Evolutionary conservation across 345 rosid species (phyloP), one percentile per base, ranked within the genome.

Genomic region (Citrus hindsii): DNA sequence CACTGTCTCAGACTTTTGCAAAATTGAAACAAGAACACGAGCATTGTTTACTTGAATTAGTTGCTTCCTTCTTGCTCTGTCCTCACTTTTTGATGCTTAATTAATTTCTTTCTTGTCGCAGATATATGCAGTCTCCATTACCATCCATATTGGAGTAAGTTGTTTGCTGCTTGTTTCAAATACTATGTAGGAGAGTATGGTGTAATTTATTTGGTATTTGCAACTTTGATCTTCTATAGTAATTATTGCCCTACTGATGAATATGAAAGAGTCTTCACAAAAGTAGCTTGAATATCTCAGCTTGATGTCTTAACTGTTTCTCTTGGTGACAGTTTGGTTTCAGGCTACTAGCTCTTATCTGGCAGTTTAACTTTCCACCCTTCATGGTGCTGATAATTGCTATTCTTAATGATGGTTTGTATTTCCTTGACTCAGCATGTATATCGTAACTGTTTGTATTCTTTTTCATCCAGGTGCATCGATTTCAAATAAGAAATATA

Each of bases 61-160:
- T 68, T 75, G 51, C 6, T 62, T 58, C 1, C 35, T 74, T 42
- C 76, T 27, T 82, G 16, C 70, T 71, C 51, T 71, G 37, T 62
- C 25, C 46, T 4, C 53, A 9, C n/a, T 28, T 28, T 70, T 28
- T 53, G 62, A 32, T 32, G 25, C 62, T 32, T 32, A 19, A 28
- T 70, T 70, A 33, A 33, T 33, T 33, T 33, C 37, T 5, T 33
- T 33, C 60, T 9, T 78, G 21, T 82, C 69, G 82, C 91, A 92
- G 94, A 92, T 93, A 77, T 93, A 93, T 83, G 98, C 94, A 46
- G 98, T 94, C 24, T 94, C 98, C 48, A 90, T 92, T 69, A 91
- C 98, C 37, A 91, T 92, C 69, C 93, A 93, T 88, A 92, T 91
- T 21, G 97, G 91, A 85, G 90, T 89, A 85, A 82, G 89, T 80